phyloP scores from a whole-genome alignment of 2,329 filamentous ascomycete genomes.

The Kalmusia sp. region DNA sequence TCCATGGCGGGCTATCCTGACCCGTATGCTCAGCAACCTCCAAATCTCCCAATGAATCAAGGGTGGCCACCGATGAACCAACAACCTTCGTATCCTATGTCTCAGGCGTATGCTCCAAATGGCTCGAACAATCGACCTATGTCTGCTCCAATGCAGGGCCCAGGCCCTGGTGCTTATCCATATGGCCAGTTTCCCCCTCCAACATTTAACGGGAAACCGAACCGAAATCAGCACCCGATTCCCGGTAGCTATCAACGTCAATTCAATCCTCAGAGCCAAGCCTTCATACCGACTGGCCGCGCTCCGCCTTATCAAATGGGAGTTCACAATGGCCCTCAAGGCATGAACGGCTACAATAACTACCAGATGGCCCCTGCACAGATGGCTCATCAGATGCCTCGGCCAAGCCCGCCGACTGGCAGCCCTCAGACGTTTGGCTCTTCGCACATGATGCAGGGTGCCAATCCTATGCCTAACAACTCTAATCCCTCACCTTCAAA shows the following conservation, averaged over 20 bases:
- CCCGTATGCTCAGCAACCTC: constrained; percentile 35
- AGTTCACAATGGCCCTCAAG: constrained; percentile 38
- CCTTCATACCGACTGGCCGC: constrained; percentile 76
- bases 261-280: constrained; percentile 94
- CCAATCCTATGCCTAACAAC: constrained; percentile 19
- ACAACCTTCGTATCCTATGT: constrained; percentile 35
- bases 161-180: constrained; percentile 64
- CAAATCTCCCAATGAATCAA: constrained; percentile 35
- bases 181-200: constrained; percentile 79
- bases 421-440: constrained; percentile 39
- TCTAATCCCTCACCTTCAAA: constrained; percentile 18
- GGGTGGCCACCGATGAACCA: constrained; percentile 42
- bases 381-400: constrained; percentile 33
- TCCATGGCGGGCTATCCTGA: constrained; percentile 44
- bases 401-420: constrained; percentile 35
- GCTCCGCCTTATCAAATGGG: constrained; percentile 42
- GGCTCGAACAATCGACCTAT: constrained; percentile 40
- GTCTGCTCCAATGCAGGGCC: constrained; percentile 44
- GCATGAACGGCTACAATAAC: constrained; percentile 38
- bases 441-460: constrained; percentile 33
- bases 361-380: constrained; percentile 32
- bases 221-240: constrained; percentile 80
- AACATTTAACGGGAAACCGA: constrained; percentile 65
- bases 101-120: constrained; percentile 33
- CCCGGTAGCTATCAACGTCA: constrained; percentile 85